Base-by-base conservation (phyloP, 2,329 filamentous ascomycete genomes). In the Colletotrichum brevisporum region DNA sequence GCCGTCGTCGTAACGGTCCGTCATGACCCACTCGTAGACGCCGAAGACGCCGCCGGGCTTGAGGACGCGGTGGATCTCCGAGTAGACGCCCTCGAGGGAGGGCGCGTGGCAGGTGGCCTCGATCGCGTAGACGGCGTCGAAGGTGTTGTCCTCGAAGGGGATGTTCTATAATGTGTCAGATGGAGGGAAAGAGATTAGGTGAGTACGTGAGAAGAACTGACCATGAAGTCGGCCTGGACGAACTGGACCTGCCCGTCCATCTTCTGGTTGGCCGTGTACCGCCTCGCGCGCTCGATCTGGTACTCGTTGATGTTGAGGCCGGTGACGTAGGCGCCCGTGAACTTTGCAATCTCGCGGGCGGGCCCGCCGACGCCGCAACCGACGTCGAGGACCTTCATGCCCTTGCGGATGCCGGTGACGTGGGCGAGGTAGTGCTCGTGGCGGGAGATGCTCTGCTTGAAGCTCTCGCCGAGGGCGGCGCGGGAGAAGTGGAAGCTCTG, bases 11-110 rank as follows among this genome's bases (percentile, higher is more conserved):
- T 98, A 99, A 26, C 91, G 85, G 72, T 98, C 95, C 6, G 95
- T 98, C 96, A 99, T 98, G 78, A 98, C 87, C 96, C 96, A 98
- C 83, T 99, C 96, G 83, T 98, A 99, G 60, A 98, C 95, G 78
- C 95, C 96, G 76, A 98, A 99, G 59, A 94, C 86, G 80, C 96
- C 95, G 70, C 96, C 96, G 21, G 96, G 96, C 88, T 98, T 99
- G 72, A 99, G 87, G 24, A 98, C 95, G 55, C 94, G 93, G 89
- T 92, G 95, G 77, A 98, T 98, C 82, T 98, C 92, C 79, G 90
- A 91, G 85, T 99, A 99, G 73, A 98, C 94, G 68, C 94, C 95
- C 77, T 94, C 92, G 8, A 98, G 90, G 52, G 90, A 92, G 50
- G 95, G 96, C 0, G 96, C 96, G 80, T 99, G 96, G 58, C 97